These are phyloP conservation scores for Logfia minima DNA, from an alignment of 129 eudicot genomes.

Conservation along the genomic window DNA sequence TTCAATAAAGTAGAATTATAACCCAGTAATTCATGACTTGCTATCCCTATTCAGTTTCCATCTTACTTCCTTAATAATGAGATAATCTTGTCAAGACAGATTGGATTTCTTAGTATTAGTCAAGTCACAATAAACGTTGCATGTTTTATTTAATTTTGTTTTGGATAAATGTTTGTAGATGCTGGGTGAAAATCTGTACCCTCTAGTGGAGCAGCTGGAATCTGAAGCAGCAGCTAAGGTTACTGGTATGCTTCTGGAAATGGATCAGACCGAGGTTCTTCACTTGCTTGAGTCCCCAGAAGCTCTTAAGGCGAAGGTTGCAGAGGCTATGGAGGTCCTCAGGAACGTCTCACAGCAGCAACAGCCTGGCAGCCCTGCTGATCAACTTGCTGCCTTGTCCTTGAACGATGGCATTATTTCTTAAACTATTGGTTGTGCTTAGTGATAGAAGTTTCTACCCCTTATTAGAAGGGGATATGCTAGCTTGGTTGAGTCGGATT, in stretches of 20 bases:
- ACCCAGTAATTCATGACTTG: neutral
- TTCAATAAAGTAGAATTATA: neutral
- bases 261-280: constrained; percentile 79
- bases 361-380: constrained; percentile 51
- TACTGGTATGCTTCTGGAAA: constrained; percentile 92
- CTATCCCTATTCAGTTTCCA: no score
- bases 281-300: constrained; percentile 82
- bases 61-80: no score
- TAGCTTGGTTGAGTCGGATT: neutral
- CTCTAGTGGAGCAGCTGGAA: constrained; percentile 78
- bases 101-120: neutral
- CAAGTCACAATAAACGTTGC: neutral
- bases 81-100: neutral
- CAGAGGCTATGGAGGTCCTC: constrained; percentile 80
- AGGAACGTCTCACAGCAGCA: constrained; percentile 58
- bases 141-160: neutral
- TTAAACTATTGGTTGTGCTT: neutral
- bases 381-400: constrained; percentile 60
- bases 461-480: neutral
- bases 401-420: constrained; percentile 56
- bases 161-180: constrained; percentile 37
- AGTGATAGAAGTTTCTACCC: neutral
- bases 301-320: constrained; percentile 73
- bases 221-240: constrained; percentile 79
- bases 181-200: constrained; percentile 85